Base-by-base conservation (phyloP, 2,329 filamentous ascomycete genomes). In the Claviceps spartinae region DNA sequence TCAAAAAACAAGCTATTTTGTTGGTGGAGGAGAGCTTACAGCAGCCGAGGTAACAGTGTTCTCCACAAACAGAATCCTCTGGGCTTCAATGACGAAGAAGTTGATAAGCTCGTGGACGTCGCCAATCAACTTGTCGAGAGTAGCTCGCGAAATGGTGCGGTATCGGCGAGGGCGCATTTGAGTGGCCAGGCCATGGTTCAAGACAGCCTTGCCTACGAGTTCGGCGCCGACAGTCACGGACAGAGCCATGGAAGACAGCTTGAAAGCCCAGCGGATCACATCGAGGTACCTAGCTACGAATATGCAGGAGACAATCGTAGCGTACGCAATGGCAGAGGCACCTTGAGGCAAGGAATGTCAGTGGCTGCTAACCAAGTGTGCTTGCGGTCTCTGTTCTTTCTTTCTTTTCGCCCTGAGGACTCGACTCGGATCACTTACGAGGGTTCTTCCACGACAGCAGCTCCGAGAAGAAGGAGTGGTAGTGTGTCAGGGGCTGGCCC, bases 401-500 rank as follows among this genome's bases (percentile, higher is more conserved):
- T 38, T 38, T 16, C 36, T 40, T n/a, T 40, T 40, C 5, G 14
- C 1, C 38, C 16, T 4, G 11, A n/a, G 16, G 38, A n/a, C 8
- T 51, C 41, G 49, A 34, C 5, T 14, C 36, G 43, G 48, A 46
- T 26, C 43, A 55, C 77, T 63, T 73, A 81, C 80, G 77, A 63
- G 80, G 80, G 65, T 83, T 81, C 63, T 82, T 75, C 80, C 82
- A 85, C 58, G 81, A 84, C 55, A 86, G 71, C 53, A 86, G 73
- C 65, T 83, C 79, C 49, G 76, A 77, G 68, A 86, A 85, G 69
- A 85, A 79, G 16, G 81, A 85, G 70, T 85, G 81, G 65, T 85
- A 86, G 67, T 83, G 79, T 54, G 80, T 84, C 62, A 84, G 67
- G 49, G 76, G 76, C 66, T 83, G 79, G 60, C 78, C 79, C 47